phyloP scores from a whole-genome alignment of 805 yeast genomes.

The Sungouiozyma intestinalis region DNA sequence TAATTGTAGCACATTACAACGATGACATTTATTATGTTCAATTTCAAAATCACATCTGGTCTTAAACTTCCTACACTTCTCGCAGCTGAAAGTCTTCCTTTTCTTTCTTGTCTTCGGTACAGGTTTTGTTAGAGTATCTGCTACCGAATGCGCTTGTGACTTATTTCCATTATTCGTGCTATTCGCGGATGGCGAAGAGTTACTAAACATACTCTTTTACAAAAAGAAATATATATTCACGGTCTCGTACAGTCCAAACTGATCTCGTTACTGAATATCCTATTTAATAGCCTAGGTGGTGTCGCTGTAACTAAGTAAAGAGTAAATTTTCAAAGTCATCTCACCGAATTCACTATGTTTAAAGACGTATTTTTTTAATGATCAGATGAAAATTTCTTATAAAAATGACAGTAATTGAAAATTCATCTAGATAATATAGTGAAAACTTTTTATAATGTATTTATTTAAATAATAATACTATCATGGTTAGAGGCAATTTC shows the following conservation, averaged over 20 bases:
- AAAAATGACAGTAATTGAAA: not conserved
- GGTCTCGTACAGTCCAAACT: no score
- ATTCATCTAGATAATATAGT: no score
- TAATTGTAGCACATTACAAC: slow-evolving; percentile 39
- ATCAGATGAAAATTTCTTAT: no score
- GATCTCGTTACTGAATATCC: no score
- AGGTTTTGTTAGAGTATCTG: not conserved
- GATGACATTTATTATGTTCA: slow-evolving; percentile 36
- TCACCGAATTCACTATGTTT: not conserved
- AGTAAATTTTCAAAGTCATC: not conserved
- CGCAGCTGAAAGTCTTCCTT: slow-evolving; percentile 37
- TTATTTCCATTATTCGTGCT: not conserved
- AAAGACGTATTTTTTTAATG: no score
- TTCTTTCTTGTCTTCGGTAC: slow-evolving; percentile 22
- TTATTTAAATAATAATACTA: not conserved
- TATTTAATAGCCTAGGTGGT: no score
- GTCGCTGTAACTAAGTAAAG: no score
- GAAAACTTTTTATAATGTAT: no score
- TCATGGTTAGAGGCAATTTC: no score
- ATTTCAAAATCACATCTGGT: slow-evolving; percentile 47
- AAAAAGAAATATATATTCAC: no score
- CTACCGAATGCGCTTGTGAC: not conserved
- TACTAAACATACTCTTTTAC: not conserved
- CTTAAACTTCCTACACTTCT: slow-evolving; percentile 43
- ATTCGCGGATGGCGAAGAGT: not conserved